phyloP scores from a whole-genome alignment of 257 asterid genomes.

The Plantago ovata region DNA sequence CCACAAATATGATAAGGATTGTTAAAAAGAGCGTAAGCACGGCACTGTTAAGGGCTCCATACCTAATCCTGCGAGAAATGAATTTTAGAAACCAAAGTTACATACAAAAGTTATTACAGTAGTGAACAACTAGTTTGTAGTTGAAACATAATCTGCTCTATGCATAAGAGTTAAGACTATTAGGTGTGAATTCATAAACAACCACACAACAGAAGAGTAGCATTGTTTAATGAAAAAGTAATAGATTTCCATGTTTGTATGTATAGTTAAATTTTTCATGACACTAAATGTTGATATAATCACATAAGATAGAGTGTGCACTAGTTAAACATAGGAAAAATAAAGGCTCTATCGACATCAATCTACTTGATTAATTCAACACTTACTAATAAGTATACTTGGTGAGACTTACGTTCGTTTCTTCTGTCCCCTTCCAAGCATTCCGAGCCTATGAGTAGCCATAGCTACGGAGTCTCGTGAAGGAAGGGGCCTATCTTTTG shows the following conservation, averaged over 20 bases:
- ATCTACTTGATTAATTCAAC: not conserved
- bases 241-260: not conserved
- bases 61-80: constrained; percentile 53
- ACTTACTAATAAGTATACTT: not conserved
- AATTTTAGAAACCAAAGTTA: constrained; percentile 12
- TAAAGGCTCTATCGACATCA: too few species aligned
- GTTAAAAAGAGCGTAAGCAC: constrained; percentile 56
- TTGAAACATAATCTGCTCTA: too few species aligned
- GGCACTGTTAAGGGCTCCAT: constrained; percentile 67
- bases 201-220: constrained; percentile 10
- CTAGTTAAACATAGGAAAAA: too few species aligned
- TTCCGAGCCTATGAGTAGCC: constrained; percentile 59
- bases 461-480: constrained; percentile 56
- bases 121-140: too few species aligned
- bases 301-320: too few species aligned
- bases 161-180: too few species aligned
- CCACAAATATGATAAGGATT: constrained; percentile 59
- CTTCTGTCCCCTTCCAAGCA: constrained; percentile 56
- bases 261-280: too few species aligned
- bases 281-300: too few species aligned
- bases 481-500: constrained; percentile 46
- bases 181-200: constrained; percentile 9
- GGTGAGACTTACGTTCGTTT: constrained; percentile 45
- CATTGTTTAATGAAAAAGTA: not conserved
- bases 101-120: too few species aligned